These are phyloP conservation scores for Dendrocalamus sinicus DNA, from an alignment of 176 grass and related monocot species.

Conservation along the genomic window DNA sequence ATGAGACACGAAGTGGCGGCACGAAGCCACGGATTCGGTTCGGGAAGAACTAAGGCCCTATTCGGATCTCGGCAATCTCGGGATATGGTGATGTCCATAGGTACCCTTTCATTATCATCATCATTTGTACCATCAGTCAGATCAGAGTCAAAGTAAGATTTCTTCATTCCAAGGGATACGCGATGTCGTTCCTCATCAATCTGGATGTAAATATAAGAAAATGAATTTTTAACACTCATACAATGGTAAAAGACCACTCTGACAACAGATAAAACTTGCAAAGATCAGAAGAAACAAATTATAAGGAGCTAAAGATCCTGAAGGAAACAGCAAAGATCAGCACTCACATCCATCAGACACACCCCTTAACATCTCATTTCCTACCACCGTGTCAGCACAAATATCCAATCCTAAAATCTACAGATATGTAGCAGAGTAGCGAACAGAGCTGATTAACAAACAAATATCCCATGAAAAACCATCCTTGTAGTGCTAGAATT, in stretches of 20 bases:
- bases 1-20: slow-evolving; percentile 71
- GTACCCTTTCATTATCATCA: slow-evolving; percentile 33
- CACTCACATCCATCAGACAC: no score
- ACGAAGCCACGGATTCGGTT: slow-evolving; percentile 55
- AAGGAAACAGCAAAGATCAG: no score
- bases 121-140: slow-evolving; percentile 33
- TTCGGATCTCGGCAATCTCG: slow-evolving; percentile 41
- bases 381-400: no score
- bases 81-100: slow-evolving; percentile 35
- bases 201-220: slow-evolving; percentile 40
- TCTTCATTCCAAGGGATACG: slow-evolving; percentile 89
- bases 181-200: slow-evolving; percentile 70
- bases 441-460: no score
- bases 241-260: slow-evolving; percentile 2
- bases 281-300: no score
- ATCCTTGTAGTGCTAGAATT: no score
- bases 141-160: slow-evolving; percentile 69
- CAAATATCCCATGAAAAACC: no score
- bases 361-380: no score
- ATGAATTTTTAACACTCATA: slow-evolving; percentile 25
- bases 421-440: no score
- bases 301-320: no score
- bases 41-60: slow-evolving; percentile 40
- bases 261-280: slow-evolving; percentile 38
- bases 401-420: no score